Percentiles rank a stretch among this genome's conserved stretches.
phyloP scores from a whole-genome alignment of 2,329 filamentous ascomycete genomes.

The Fusarium sulawesiense region DNA sequence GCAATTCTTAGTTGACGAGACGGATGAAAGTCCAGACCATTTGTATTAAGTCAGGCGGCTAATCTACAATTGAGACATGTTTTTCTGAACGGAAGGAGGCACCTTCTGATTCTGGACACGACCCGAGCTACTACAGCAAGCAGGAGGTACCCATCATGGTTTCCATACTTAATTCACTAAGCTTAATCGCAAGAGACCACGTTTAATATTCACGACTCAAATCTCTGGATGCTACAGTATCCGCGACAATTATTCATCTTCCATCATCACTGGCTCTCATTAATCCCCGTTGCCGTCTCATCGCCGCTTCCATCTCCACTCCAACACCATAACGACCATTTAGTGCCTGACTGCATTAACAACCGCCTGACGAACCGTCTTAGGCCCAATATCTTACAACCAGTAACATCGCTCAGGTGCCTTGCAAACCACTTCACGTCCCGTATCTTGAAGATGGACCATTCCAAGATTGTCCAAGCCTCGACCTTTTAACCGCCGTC shows the following conservation, averaged over 20 bases:
- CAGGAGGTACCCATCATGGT: background rate
- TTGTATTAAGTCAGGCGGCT: background rate
- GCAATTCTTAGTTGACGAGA: slow-evolving; percentile 9
- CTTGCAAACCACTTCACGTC: slow-evolving; percentile 22
- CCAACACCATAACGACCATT: slow-evolving; percentile 24
- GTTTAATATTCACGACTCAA: slow-evolving; percentile 1
- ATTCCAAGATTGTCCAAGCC: slow-evolving; percentile 39
- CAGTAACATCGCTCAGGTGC: slow-evolving; percentile 40
- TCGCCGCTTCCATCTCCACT: slow-evolving; percentile 29
- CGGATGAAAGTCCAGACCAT: slow-evolving; percentile 4
- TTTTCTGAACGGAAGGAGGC: background rate
- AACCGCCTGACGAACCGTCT: slow-evolving; percentile 35
- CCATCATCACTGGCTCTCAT: slow-evolving; percentile 17
- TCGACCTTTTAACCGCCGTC: slow-evolving; percentile 34
- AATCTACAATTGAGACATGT: background rate
- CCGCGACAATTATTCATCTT: slow-evolving; percentile 1
- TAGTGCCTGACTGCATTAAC: slow-evolving; percentile 38
- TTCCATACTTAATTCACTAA: background rate
- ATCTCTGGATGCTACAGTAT: slow-evolving; percentile 3
- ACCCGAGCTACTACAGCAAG: background rate
- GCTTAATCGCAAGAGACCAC: slow-evolving; percentile 1
- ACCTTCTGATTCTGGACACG: slow-evolving; percentile 27
- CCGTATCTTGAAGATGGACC: slow-evolving; percentile 32
- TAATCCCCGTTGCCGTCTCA: slow-evolving; percentile 17
- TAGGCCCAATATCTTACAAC: slow-evolving; percentile 33